Conservation (phyloP, 1,139 yeast species). For the Saccharomyces uvarum region DNA sequence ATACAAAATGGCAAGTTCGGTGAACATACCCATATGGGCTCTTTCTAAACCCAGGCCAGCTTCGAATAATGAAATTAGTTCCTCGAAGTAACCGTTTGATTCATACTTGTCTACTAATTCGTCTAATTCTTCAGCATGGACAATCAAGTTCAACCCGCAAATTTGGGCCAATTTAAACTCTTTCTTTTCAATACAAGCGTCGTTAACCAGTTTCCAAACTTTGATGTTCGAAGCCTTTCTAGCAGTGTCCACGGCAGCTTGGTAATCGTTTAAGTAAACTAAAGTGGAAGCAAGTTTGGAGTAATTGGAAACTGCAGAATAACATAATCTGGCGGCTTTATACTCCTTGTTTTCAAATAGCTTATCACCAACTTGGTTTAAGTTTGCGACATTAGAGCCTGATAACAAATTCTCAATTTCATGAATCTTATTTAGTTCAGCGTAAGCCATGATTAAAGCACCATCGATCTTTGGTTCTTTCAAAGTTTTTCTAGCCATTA, state of each 20-base stretch:
- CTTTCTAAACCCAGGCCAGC: constrained; percentile 94
- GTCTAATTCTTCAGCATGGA: constrained; percentile 94
- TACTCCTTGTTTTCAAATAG: constrained; percentile 76
- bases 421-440: constrained; percentile 61
- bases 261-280: constrained; percentile 86
- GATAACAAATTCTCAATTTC: constrained; percentile 82
- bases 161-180: constrained; percentile 97
- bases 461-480: constrained; percentile 93
- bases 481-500: constrained; percentile 88
- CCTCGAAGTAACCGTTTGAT: constrained; percentile 83
- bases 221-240: constrained; percentile 90
- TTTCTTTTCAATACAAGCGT: constrained; percentile 90
- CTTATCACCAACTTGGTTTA: constrained; percentile 87
- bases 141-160: constrained; percentile 93
- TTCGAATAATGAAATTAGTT: constrained; percentile 84
- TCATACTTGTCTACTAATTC: constrained; percentile 86
- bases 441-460: constrained; percentile 80
- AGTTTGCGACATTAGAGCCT: constrained; percentile 87
- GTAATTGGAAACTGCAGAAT: constrained; percentile 81
- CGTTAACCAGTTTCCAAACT: constrained; percentile 97
- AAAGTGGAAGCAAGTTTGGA: constrained; percentile 92
- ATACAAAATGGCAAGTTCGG: constrained; percentile 86
- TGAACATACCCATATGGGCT: constrained; percentile 99
- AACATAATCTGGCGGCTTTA: constrained; percentile 87
- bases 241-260: constrained; percentile 96